phyloP scores from a whole-genome alignment of 257 asterid species.

The Lycium ferocissimum region DNA sequence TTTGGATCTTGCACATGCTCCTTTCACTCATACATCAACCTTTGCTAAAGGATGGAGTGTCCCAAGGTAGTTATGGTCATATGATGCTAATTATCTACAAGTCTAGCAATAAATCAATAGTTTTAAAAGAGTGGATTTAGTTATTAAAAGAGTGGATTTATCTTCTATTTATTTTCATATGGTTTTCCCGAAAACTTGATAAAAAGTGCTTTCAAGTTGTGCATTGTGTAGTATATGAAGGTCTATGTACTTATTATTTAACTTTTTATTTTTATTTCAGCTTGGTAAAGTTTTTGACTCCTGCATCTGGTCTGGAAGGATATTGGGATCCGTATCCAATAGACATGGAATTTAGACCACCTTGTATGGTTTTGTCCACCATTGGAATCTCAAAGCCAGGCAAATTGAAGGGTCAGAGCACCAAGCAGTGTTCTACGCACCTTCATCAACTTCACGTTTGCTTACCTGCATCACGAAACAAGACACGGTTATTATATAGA shows the following conservation, averaged over 20 bases:
- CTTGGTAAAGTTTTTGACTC: constrained; percentile 91
- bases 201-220: not conserved
- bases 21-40: constrained; percentile 92
- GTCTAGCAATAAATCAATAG: not conserved
- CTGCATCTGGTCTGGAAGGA: constrained; percentile 82
- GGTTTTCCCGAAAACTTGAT: not conserved
- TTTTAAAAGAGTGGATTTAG: not conserved
- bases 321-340: constrained; percentile 98
- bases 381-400: constrained; percentile 97
- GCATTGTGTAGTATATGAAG: constrained; percentile 9
- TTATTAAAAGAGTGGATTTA: not conserved
- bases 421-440: constrained; percentile 81
- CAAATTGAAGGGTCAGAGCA: constrained; percentile 77
- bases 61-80: constrained; percentile 60
- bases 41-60: constrained; percentile 98
- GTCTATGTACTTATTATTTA: not conserved
- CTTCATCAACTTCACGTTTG: constrained; percentile 98
- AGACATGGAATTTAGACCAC: constrained; percentile 93
- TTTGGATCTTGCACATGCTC: constrained; percentile 98
- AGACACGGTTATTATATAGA: constrained; percentile 87
- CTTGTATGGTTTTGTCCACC: constrained; percentile 91
- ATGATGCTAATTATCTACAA: not conserved
- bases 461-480: constrained; percentile 82
- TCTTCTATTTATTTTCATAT: not conserved
- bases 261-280: constrained; percentile 45